Evolutionary conservation across 345 rosid genomes (phyloP).

Genomic region (Mangifera indica): DNA sequence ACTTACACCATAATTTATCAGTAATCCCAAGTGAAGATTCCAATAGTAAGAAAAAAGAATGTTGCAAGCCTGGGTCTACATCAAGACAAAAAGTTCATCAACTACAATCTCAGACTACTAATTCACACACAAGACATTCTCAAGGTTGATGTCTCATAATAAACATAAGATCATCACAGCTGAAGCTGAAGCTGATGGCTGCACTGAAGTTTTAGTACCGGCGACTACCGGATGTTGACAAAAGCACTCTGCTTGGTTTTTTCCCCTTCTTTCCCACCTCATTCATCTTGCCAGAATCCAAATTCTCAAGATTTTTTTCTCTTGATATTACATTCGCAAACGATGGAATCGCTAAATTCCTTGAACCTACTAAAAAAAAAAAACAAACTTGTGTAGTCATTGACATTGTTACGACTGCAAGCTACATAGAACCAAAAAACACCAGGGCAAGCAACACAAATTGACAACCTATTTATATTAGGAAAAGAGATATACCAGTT

Average conservation of each 20-base stretch:
- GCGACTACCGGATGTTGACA: constrained; percentile 82
- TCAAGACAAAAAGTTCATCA: background rate
- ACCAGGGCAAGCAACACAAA: background rate
- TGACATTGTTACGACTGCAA: background rate
- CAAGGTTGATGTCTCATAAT: background rate
- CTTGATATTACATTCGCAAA: constrained; percentile 76
- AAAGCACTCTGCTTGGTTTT: constrained; percentile 65
- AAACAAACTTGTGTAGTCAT: background rate
- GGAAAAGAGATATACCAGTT: constrained; percentile 23
- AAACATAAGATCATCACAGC: background rate
- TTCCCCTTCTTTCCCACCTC: constrained; percentile 77
- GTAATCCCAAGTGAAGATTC: too few relatives aligned
- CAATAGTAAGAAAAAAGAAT: too few relatives aligned
- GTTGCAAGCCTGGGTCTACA: background rate
- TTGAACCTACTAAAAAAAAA: constrained; percentile 39
- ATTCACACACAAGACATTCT: background rate
- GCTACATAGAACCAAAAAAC: background rate
- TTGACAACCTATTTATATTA: background rate
- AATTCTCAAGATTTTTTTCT: constrained; percentile 40
- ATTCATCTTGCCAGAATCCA: constrained; percentile 39
- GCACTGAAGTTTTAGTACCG: constrained; percentile 49
- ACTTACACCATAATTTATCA: too few relatives aligned
- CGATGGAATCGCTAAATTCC: constrained; percentile 52
- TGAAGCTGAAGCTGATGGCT: background rate
- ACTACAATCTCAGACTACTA: background rate